Evolutionary conservation across 164 flowering plant genomes (phyloP).

Genomic region (Platanus orientalis): DNA sequence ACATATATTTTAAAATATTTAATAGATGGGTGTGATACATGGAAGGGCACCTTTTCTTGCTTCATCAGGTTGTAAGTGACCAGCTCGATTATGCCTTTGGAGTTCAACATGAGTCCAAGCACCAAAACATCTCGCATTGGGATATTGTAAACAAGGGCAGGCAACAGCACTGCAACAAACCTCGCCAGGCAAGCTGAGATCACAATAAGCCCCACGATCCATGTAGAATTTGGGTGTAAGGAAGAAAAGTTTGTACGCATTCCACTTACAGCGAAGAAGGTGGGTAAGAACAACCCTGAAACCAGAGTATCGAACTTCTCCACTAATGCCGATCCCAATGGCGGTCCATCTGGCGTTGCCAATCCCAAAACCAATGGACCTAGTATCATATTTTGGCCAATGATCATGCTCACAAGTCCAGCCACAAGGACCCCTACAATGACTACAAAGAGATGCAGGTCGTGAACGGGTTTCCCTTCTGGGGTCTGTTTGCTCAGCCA

Average conservation of each 20-base stretch:
- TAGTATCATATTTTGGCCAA: slow-evolving; percentile 28
- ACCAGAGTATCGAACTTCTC: slow-evolving; percentile 10
- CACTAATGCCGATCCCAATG: slow-evolving; percentile 17
- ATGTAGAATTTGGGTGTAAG: neutral
- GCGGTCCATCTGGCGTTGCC: slow-evolving; percentile 31
- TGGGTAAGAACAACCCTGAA: slow-evolving; percentile 11
- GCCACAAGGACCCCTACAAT: slow-evolving; percentile 13
- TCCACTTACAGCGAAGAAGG: slow-evolving; percentile 1
- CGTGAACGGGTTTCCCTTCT: slow-evolving; percentile 26
- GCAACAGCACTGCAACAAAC: neutral
- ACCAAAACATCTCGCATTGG: slow-evolving; percentile 23
- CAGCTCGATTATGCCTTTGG: slow-evolving; percentile 28
- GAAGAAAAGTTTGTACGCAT: neutral
- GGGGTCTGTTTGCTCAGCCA: slow-evolving; percentile 27
- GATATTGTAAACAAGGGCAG: slow-evolving; percentile 18
- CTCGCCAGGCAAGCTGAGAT: neutral
- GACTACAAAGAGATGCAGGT: slow-evolving; percentile 8
- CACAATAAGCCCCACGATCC: neutral
- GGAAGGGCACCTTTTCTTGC: slow-evolving; percentile 1
- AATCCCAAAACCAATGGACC: slow-evolving; percentile 43
- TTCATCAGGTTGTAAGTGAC: neutral
- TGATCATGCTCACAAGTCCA: slow-evolving; percentile 19
- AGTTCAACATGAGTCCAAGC: slow-evolving; percentile 30
- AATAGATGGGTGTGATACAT: too few relatives aligned
- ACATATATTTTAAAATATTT: too few relatives aligned